Evolutionary conservation across 306 rosid genomes (phyloP).

Genomic region (Coriaria nepalensis): DNA sequence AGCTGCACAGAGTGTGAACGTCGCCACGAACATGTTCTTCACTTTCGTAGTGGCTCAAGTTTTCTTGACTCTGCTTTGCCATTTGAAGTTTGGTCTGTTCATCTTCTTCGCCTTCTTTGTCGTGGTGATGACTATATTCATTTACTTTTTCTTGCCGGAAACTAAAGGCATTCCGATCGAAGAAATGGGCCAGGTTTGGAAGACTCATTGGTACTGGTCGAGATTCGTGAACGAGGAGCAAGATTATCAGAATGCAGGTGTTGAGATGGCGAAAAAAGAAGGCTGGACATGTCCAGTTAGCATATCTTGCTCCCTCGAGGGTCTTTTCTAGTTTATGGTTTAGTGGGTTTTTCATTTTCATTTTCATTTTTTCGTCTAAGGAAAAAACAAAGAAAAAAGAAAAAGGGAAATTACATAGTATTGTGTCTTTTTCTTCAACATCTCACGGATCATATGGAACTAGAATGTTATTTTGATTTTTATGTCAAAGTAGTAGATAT

Average conservation of each 20-base stretch:
- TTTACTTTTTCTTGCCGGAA: conserved; percentile 60
- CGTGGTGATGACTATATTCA: conserved; percentile 37
- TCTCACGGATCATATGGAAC: too few species aligned
- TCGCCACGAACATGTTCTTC: conserved; percentile 79
- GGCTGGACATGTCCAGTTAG: neutral
- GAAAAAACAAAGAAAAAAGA: too few species aligned
- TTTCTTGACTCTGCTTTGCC: conserved; percentile 71
- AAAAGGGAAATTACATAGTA: neutral
- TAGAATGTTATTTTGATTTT: too few species aligned
- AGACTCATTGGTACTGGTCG: conserved; percentile 65
- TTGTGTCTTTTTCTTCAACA: too few species aligned
- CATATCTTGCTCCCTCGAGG: too few species aligned
- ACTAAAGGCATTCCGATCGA: conserved; percentile 86
- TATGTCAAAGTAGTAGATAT: too few species aligned
- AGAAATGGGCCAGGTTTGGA: conserved; percentile 72
- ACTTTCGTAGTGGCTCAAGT: conserved; percentile 65
- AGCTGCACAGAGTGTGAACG: conserved; percentile 82
- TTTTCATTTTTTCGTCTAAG: neutral
- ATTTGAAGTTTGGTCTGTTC: conserved; percentile 79
- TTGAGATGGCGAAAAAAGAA: conserved; percentile 32
- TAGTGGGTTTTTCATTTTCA: neutral
- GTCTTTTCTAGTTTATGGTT: too few species aligned
- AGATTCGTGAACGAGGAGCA: conserved; percentile 30
- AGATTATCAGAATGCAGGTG: conserved; percentile 21
- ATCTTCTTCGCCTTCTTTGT: conserved; percentile 78